Base-by-base conservation (phyloP, 2,329 filamentous ascomycete genomes). In the Cucurbitaria berberidis region DNA sequence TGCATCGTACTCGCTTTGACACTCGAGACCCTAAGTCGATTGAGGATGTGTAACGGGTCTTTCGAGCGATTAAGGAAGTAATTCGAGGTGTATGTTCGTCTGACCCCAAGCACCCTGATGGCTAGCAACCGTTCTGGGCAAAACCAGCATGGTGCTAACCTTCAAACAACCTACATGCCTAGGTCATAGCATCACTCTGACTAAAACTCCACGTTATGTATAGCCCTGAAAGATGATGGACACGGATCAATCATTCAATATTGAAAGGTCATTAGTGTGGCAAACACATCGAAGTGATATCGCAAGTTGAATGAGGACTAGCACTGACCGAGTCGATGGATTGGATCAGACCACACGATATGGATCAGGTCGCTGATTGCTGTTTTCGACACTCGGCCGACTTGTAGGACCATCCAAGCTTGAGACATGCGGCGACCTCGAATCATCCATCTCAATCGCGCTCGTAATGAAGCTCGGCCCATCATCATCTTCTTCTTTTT, bases 71-170 rank as follows among this genome's bases (percentile, higher is more conserved):
- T 5, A n/a, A 22, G 4, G 19, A 3, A 24, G 11, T 45, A 21
- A 10, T 18, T 15, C 10, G 29, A 35, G 2, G 18, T 16, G 43
- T 4, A 6, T 19, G 16, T 16, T 21, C 26, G 19, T 34, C 43
- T 36, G 15, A 11, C 19, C 30, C 47, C 49, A 51, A 39, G 57
- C 57, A 68, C 64, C 64, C 9, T 68, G 63, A 62, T 68, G 64
- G 63, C 43, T 48, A 54, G 48, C 24, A 22, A 41, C 43, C 39
- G 42, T 19, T 42, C 51, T 15, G 18, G 38, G 58, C 19, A 46
- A 22, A 43, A 53, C 63, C 64, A 68, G 62, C 64, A 65, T 48
- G 64, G 64, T 68, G 57, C 64, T 66, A 60, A 39, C 36, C 5
- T 21, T 6, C 30, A n/a, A 34, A 8, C n/a, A n/a, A n/a, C n/a